These are phyloP conservation scores for Usnea hakonensis DNA, from an alignment of 495 filamentous ascomycete genomes.

Conservation along the genomic window DNA sequence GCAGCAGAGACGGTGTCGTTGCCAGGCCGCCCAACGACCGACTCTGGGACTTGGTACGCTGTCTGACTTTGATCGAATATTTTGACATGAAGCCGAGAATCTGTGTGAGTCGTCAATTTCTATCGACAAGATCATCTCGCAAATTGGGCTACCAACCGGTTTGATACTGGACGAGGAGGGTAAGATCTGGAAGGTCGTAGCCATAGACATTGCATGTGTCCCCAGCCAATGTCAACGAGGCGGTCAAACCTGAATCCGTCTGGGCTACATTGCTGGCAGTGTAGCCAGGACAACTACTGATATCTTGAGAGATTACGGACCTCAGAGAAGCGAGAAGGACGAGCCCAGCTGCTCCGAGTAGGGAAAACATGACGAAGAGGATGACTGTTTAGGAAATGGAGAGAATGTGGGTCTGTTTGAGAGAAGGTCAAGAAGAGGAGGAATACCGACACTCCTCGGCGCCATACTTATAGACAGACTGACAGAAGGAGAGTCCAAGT, in stretches of 20 bases:
- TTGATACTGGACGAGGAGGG: conserved; percentile 66
- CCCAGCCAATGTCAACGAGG: conserved; percentile 61
- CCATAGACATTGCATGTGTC: conserved; percentile 65
- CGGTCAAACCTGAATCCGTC: conserved; percentile 45
- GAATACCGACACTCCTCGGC: background rate
- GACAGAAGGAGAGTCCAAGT: background rate
- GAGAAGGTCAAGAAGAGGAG: background rate
- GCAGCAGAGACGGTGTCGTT: conserved; percentile 23
- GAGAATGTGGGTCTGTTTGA: background rate
- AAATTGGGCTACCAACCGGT: conserved; percentile 45
- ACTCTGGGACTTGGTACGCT: conserved; percentile 71
- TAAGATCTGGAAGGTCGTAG: conserved; percentile 56
- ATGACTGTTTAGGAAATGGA: background rate
- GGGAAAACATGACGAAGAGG: background rate
- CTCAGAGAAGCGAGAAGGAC: background rate
- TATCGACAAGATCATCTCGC: background rate
- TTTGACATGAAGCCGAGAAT: conserved; percentile 70
- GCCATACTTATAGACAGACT: background rate
- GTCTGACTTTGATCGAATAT: conserved; percentile 69
- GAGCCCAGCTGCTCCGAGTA: background rate
- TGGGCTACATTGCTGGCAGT: conserved; percentile 55
- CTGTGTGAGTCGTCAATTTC: conserved; percentile 32
- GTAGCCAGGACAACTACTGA: conserved; percentile 60
- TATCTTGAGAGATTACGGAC: background rate
- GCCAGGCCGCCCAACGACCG: conserved; percentile 57